Base-by-base conservation (phyloP, 78 protist genomes). In the Paulinella micropora region DNA sequence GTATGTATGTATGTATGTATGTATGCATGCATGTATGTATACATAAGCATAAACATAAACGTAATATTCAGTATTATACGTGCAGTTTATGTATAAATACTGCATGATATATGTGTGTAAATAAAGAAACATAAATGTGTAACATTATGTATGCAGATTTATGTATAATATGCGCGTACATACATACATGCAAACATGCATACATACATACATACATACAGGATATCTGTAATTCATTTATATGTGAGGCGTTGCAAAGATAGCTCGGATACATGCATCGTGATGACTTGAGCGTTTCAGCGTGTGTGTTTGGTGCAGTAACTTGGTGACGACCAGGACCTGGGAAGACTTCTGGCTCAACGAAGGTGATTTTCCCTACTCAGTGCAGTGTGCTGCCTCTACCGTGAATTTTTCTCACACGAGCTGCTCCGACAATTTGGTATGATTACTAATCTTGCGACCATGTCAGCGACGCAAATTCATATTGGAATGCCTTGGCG, bases 261-360 rank as follows among this genome's bases (percentile, higher is more conserved):
- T n/a, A n/a, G n/a, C n/a, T n/a, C n/a, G n/a, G 6, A 51, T 51
- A 51, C 73, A 15, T 51, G 32, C 73, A 51, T 51, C 73, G 15
- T 6, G 32, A 15, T 51, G 15, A 51, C 15, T 51, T 15, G 32
- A 51, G 15, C 32, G 32, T 51, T 23, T 23, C 73, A 51, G 6
- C 73, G 32, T 51, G 6, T 51, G n/a, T n/a, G n/a, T n/a, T n/a
- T n/a, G n/a, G n/a, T n/a, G n/a, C n/a, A n/a, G n/a, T n/a, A n/a
- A n/a, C n/a, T n/a, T n/a, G n/a, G n/a, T n/a, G n/a, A 67, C 82
- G 9, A 87, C 39, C 90, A 3, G 0, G 3, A 79, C 79, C 15
- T 88, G 86, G 90, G 91, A 79, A 38, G 86, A 89, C 82, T 89
- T 89, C 37, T 89, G 91, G 91, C 84, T 89, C 51, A 89, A 89